phyloP scores from a whole-genome alignment of 1,284 basidiomycete genomes.

The Rhodotorula sp. region DNA sequence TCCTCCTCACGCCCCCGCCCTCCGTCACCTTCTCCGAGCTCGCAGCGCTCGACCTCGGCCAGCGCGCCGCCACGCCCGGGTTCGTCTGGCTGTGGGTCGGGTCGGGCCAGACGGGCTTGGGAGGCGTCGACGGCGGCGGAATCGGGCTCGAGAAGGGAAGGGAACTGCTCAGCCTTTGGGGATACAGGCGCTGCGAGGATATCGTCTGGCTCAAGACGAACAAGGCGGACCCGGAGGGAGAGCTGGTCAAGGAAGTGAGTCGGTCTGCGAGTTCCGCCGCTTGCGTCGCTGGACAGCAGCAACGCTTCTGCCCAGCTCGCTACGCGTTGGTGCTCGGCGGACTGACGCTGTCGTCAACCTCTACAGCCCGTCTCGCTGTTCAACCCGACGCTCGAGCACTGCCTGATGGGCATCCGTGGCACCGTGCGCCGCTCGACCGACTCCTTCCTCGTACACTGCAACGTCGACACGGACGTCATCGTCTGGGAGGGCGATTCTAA shows the following conservation, averaged over 20 bases:
- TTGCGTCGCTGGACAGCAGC: not conserved
- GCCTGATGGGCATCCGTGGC: constrained; percentile 96
- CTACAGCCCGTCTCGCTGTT: constrained; percentile 56
- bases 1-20: constrained; percentile 87
- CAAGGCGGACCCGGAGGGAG: constrained; percentile 46
- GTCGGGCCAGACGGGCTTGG: constrained; percentile 71
- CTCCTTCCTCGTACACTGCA: constrained; percentile 92
- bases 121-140: constrained; percentile 19
- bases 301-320: not conserved
- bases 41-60: constrained; percentile 69
- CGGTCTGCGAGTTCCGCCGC: no score
- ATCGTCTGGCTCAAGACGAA: constrained; percentile 97
- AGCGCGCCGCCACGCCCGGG: constrained; percentile 83
- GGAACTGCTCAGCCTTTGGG: constrained; percentile 89
- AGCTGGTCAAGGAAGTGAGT: constrained; percentile 31
- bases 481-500: constrained; percentile 84
- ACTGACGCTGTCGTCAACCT: no score
- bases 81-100: constrained; percentile 98
- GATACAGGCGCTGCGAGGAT: constrained; percentile 88
- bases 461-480: constrained; percentile 96
- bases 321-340: not conserved
- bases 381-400: constrained; percentile 90
- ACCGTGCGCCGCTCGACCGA: constrained; percentile 93
- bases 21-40: constrained; percentile 44
- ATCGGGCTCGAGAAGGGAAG: constrained; percentile 83